Base-by-base conservation (phyloP, 2,329 filamentous ascomycete genomes). In the Scleromitrula shiraiana region DNA sequence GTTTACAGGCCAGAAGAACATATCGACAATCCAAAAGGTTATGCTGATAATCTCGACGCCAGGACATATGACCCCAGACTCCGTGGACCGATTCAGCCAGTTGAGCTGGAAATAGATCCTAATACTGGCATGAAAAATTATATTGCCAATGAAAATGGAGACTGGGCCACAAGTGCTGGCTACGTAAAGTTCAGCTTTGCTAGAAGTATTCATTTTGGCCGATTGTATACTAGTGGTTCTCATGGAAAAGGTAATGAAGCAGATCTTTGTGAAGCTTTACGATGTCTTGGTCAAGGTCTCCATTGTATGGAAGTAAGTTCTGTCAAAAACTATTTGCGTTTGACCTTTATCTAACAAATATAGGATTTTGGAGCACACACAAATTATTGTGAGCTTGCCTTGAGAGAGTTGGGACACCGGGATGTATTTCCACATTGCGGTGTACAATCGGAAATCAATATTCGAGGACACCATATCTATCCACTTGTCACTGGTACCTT, bases 111-210 rank as follows among this genome's bases (percentile, higher is more conserved):
- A 51, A 77, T 93, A 49, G 87, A 93, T 60, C 69, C 70, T 27
- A 70, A 76, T 5, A 93, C 87, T 1, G 90, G 90, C n/a, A 95
- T 98, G 91, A 98, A 97, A 68, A 97, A 97, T 65, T 98, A 98
- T 66, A 97, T 98, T 57, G 82, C 91, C 51, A 97, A 96, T 61
- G 91, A 97, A 65, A 72, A 70, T 12, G 88, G 89, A 4, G 77
- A 79, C 33, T 96, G 90, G 86, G 88, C 90, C 1, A 98, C 93
- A 17, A 95, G 89, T 54, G 73, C 86, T 7, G 90, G 86, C 32
- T 96, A 91, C 61, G 75, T 95, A 51, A 81, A 82, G 57, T 87
- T 80, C 67, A 89, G 85, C 58, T 73, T 93, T 53, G 74, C 75
- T 12, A 78, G 85, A 51, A 79, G 82, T 63, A 85, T 91, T 53